A percentile compares a stretch with the other conserved stretches of the same genome.
These are phyloP conservation scores for Exophiala oligosperma DNA, from an alignment of 2,329 filamentous ascomycete genomes.

Conservation along the genomic window DNA sequence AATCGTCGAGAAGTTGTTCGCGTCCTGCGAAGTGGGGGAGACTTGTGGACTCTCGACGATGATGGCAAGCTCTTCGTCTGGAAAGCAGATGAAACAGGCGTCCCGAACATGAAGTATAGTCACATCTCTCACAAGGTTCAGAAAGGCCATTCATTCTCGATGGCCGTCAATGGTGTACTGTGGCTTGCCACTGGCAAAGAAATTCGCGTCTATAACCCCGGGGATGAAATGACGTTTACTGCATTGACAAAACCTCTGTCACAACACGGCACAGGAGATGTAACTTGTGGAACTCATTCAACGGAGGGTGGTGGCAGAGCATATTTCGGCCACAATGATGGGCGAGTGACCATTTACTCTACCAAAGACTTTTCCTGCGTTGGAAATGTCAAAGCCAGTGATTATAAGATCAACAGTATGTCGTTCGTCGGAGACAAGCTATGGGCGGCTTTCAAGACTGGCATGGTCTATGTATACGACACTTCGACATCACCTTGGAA, in stretches of 20 bases:
- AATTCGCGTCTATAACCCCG: conserved; percentile 78
- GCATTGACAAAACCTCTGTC: conserved; percentile 58
- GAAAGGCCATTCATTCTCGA: conserved; percentile 81
- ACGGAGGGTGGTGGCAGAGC: conserved; percentile 74
- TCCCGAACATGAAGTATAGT: conserved; percentile 71
- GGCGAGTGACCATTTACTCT: conserved; percentile 93
- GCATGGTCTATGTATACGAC: conserved; percentile 92
- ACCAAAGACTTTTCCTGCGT: conserved; percentile 73
- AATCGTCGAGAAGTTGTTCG: conserved; percentile 75
- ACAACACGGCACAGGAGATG: conserved; percentile 75
- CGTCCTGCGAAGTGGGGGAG: conserved; percentile 81
- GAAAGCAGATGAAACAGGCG: conserved; percentile 72
- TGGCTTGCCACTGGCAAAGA: conserved; percentile 90
- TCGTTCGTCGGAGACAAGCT: conserved; percentile 77
- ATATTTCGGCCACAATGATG: conserved; percentile 89
- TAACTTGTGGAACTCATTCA: conserved; percentile 79
- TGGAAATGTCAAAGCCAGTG: conserved; percentile 79
- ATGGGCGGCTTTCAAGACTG: conserved; percentile 94
- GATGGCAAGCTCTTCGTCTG: conserved; percentile 84
- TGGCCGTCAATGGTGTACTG: conserved; percentile 78
- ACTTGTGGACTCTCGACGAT: conserved; percentile 94
- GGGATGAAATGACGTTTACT: conserved; percentile 66
- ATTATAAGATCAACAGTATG: conserved; percentile 92
- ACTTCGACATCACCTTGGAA: conserved; percentile 79
- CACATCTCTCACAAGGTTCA: conserved; percentile 78